These are phyloP conservation scores for Tetrahymena thermophila DNA, from an alignment of 73 alveolate genomes.

Conservation along the genomic window DNA sequence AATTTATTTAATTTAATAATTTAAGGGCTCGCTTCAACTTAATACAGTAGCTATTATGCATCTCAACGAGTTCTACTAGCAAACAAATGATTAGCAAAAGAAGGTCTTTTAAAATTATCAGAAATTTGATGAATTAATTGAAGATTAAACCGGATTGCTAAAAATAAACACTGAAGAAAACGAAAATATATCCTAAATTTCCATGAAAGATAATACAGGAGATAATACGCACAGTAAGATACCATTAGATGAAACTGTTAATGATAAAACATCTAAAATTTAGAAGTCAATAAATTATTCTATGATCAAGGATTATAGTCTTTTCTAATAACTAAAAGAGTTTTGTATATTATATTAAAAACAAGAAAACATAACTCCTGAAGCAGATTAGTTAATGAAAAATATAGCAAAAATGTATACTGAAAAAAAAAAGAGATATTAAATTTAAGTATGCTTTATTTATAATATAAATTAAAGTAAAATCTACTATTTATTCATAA, in stretches of 20 bases:
- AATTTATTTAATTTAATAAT: not conserved
- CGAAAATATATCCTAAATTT: not conserved
- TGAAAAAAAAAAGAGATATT: not conserved
- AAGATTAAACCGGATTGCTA: not conserved
- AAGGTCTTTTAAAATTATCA: not conserved
- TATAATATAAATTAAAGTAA: not conserved
- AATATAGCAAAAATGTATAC: not conserved
- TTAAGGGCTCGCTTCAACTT: not conserved
- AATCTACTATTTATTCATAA: not conserved
- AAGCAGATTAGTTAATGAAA: not conserved
- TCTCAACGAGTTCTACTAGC: not conserved
- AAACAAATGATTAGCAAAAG: not conserved
- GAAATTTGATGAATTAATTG: not conserved
- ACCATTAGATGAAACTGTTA: not conserved
- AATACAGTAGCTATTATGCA: not conserved
- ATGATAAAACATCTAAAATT: not conserved
- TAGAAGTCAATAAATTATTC: not conserved
- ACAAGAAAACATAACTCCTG: not conserved
- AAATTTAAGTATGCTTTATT: not conserved
- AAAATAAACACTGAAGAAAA: not conserved
- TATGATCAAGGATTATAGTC: not conserved
- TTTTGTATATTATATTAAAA: not conserved
- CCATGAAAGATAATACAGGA: not conserved
- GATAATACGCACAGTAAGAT: not conserved
- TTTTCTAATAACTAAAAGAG: not conserved